phyloP scores from a whole-genome alignment of 2,329 filamentous ascomycete genomes.

The Penicillium sp. region DNA sequence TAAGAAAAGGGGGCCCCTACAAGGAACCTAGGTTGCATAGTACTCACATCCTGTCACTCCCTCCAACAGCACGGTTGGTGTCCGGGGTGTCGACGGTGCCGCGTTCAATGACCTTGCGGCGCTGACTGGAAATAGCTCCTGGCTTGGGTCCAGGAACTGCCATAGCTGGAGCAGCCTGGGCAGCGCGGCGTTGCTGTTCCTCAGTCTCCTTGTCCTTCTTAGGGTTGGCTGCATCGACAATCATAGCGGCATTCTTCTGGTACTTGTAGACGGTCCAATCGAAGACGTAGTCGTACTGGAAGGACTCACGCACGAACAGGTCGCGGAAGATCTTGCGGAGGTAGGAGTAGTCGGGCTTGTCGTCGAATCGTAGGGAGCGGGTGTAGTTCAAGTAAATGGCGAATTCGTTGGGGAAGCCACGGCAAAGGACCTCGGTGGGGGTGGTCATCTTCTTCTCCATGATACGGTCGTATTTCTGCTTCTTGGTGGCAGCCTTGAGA shows the following conservation, averaged over 20 bases:
- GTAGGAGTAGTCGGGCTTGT: slow-evolving; percentile 99
- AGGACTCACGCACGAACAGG: slow-evolving; percentile 95
- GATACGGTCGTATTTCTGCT: slow-evolving; percentile 99
- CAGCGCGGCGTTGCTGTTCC: slow-evolving; percentile 59
- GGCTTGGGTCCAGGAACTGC: slow-evolving; percentile 64
- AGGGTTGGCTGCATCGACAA: slow-evolving; percentile 72
- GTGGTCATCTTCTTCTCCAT: slow-evolving; percentile 99
- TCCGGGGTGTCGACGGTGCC: slow-evolving; percentile 64
- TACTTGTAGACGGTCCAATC: slow-evolving; percentile 99
- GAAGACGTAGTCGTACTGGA: slow-evolving; percentile 99
- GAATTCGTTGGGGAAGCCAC: slow-evolving; percentile 98
- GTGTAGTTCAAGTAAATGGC: slow-evolving; percentile 99
- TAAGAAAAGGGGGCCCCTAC: slow-evolving; percentile 70
- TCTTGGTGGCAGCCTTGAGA: slow-evolving; percentile 96
- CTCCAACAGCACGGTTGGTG: slow-evolving; percentile 70
- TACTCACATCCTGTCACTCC: slow-evolving; percentile 96
- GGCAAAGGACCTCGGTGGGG: slow-evolving; percentile 92
- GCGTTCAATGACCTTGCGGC: slow-evolving; percentile 79
- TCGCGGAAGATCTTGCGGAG: slow-evolving; percentile 99
- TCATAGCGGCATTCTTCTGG: slow-evolving; percentile 97
- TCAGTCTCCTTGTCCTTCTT: slow-evolving; percentile 70
- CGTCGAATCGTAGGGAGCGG: slow-evolving; percentile 94
- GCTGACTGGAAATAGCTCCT: slow-evolving; percentile 68
- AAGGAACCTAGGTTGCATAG: slow-evolving; percentile 66
- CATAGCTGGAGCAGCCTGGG: slow-evolving; percentile 55